phyloP scores from a whole-genome alignment of 371 early-diverging fungal genomes.

The Actinomortierella wolfii region DNA sequence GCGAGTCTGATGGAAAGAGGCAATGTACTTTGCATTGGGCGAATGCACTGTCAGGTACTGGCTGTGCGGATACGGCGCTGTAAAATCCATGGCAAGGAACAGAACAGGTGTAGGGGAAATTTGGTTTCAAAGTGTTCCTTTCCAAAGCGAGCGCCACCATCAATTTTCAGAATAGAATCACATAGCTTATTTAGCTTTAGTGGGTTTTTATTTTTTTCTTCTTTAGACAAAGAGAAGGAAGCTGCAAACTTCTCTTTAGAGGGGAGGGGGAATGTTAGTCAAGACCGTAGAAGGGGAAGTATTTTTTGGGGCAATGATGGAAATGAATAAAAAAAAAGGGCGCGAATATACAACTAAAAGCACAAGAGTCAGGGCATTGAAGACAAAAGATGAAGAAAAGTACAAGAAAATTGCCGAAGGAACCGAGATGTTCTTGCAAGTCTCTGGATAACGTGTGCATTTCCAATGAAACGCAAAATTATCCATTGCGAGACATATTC shows the following conservation, averaged over 20 bases:
- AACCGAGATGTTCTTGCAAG: neutral
- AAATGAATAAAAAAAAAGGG: conserved; percentile 1
- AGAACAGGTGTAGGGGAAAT: too few species aligned
- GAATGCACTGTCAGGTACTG: conserved; percentile 38
- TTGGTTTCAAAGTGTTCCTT: too few species aligned
- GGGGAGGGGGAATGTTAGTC: neutral
- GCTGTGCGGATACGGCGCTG: conserved; percentile 36
- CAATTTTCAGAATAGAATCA: too few species aligned
- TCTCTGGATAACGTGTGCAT: neutral
- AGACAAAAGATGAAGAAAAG: neutral
- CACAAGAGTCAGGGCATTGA: conserved; percentile 3
- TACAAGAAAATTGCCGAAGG: neutral
- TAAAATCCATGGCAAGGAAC: conserved; percentile 30
- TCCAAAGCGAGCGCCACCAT: too few species aligned
- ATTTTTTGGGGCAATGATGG: neutral
- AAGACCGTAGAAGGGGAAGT: neutral
- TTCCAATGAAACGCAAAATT: neutral
- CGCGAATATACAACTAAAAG: conserved; percentile 1
- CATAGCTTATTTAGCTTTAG: too few species aligned
- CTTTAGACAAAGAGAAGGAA: conserved; percentile 1
- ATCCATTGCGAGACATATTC: neutral
- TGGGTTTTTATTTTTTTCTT: neutral
- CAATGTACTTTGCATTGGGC: conserved; percentile 43
- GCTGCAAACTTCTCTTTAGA: neutral
- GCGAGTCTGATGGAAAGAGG: conserved; percentile 41